These are phyloP conservation scores for Zea mays DNA, from an alignment of 176 grass and related monocot genomes.

Conservation along the genomic window Zm-B73-REFERENCE-NAM-5.0 NC_050104.1:129738501-129739000, in stretches of 20 bases:
- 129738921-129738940: too few relatives aligned
- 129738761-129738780: too few relatives aligned
- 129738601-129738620: neutral
- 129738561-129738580: neutral
- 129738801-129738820: neutral
- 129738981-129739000: too few relatives aligned
- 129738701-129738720: neutral
- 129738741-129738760: neutral
- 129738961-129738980: too few relatives aligned
- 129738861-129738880: too few relatives aligned
- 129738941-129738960: too few relatives aligned
- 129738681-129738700: neutral
- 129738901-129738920: too few relatives aligned
- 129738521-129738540: neutral
- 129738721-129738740: neutral
- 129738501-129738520: neutral
- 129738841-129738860: too few relatives aligned
- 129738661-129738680: neutral
- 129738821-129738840: neutral
- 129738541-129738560: neutral
- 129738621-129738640: neutral
- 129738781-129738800: neutral
- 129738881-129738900: too few relatives aligned
- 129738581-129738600: neutral
- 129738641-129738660: neutral